Evolutionary conservation across 805 yeast genomes (phyloP).

Genomic region (Kodamaea jinghongensis): DNA sequence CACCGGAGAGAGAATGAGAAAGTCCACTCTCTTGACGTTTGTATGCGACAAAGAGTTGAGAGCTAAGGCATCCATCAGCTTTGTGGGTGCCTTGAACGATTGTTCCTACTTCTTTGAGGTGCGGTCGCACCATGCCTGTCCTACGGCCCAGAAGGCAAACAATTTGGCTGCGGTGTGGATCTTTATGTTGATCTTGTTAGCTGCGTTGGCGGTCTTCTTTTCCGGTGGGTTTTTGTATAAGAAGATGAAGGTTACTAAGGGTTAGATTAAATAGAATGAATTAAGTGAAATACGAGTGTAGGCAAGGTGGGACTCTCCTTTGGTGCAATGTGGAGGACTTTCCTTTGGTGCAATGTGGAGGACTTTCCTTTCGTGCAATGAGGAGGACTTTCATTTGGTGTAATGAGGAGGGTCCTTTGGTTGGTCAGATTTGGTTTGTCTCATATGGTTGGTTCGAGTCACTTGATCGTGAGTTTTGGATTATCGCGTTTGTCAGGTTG

Average conservation of each 20-base stretch:
- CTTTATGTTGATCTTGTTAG: constrained; percentile 50
- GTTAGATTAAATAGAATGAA: constrained; percentile 1
- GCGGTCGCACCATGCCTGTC: constrained; percentile 81
- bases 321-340: too few species aligned
- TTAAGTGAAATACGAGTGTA: too few species aligned
- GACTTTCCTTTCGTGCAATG: too few species aligned
- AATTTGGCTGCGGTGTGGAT: constrained; percentile 66
- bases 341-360: too few species aligned
- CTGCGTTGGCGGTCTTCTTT: constrained; percentile 35
- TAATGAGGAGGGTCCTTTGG: too few species aligned
- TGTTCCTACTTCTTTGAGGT: constrained; percentile 85
- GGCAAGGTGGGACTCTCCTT: too few species aligned
- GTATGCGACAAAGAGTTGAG: constrained; percentile 76
- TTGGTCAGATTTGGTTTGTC: too few species aligned
- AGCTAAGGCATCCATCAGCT: constrained; percentile 62
- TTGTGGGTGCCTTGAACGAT: constrained; percentile 68
- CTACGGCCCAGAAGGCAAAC: constrained; percentile 67
- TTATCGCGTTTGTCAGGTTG: too few species aligned
- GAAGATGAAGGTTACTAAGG: constrained; percentile 4
- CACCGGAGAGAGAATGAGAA: constrained; percentile 48
- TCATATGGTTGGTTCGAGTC: too few species aligned
- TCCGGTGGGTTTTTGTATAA: constrained; percentile 39
- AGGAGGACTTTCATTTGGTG: too few species aligned
- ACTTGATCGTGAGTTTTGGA: too few species aligned
- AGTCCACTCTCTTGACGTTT: constrained; percentile 66